These are phyloP conservation scores for Dactylellina parvicollis DNA, from an alignment of 2,329 filamentous ascomycete species.

Conservation along the genomic window DNA sequence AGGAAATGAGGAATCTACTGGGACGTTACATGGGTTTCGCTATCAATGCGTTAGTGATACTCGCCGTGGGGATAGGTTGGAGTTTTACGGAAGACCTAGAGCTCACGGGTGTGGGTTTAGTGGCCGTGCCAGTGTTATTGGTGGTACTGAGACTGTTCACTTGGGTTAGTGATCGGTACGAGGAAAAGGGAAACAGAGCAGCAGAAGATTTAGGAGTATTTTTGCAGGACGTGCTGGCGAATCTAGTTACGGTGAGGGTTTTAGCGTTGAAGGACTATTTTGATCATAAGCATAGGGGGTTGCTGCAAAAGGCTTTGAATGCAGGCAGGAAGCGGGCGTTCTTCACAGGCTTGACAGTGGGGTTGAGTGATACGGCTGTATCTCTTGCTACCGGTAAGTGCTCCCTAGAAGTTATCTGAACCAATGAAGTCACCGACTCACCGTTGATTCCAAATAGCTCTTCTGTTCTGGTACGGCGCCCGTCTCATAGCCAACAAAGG, in stretches of 20 bases:
- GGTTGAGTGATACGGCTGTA: constrained; percentile 77
- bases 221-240: constrained; percentile 78
- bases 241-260: constrained; percentile 80
- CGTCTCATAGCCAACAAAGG: constrained; percentile 68
- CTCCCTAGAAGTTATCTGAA: neutral
- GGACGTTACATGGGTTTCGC: constrained; percentile 78
- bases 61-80: constrained; percentile 76
- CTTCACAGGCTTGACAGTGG: constrained; percentile 77
- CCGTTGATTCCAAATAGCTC: constrained; percentile 63
- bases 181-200: constrained; percentile 72
- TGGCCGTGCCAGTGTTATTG: constrained; percentile 74
- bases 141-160: constrained; percentile 74
- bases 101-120: constrained; percentile 78
- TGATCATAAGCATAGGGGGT: constrained; percentile 69
- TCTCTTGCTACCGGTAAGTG: constrained; percentile 71
- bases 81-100: constrained; percentile 79
- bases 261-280: constrained; percentile 80
- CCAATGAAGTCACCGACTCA: neutral
- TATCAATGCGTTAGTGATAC: constrained; percentile 74
- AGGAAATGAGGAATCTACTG: constrained; percentile 86
- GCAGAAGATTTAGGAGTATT: constrained; percentile 70
- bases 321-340: constrained; percentile 74
- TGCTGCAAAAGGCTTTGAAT: constrained; percentile 66
- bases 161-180: constrained; percentile 75
- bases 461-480: constrained; percentile 86